These are phyloP conservation scores for Amylostereum chailletii DNA, from an alignment of 1,284 basidiomycete species.

Conservation along the genomic window DNA sequence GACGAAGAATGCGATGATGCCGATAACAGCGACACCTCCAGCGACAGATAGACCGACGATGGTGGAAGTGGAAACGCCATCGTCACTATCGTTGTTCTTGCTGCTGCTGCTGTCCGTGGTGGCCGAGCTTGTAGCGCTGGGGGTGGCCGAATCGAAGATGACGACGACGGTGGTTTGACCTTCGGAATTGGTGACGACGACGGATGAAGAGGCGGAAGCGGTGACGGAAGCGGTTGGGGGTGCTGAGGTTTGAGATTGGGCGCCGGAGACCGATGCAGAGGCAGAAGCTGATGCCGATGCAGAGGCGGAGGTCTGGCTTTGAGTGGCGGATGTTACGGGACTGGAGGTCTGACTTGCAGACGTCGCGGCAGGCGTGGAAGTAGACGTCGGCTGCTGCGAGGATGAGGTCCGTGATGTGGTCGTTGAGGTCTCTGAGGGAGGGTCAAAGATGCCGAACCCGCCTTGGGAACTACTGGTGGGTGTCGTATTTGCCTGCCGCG, in stretches of 20 bases:
- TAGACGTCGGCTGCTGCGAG: too few species aligned
- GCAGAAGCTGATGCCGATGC: not conserved
- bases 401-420: too few species aligned
- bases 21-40: constrained; percentile 63
- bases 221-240: constrained; percentile 5
- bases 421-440: too few species aligned
- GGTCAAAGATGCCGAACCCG: too few species aligned
- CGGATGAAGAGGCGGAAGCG: constrained; percentile 4
- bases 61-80: constrained; percentile 50
- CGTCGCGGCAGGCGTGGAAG: not conserved
- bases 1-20: constrained; percentile 60
- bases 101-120: not conserved
- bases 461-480: too few species aligned
- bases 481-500: too few species aligned
- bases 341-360: not conserved
- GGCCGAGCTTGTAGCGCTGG: constrained; percentile 8
- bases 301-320: not conserved
- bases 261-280: not conserved
- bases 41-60: constrained; percentile 74
- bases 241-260: constrained; percentile 9
- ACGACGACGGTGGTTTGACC: constrained; percentile 17
- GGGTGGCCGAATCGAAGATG: constrained; percentile 11
- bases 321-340: not conserved
- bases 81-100: constrained; percentile 9
- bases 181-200: constrained; percentile 14